Conservation (phyloP, 495 filamentous ascomycete genomes). For the Penicillium ochrochloron region DNA sequence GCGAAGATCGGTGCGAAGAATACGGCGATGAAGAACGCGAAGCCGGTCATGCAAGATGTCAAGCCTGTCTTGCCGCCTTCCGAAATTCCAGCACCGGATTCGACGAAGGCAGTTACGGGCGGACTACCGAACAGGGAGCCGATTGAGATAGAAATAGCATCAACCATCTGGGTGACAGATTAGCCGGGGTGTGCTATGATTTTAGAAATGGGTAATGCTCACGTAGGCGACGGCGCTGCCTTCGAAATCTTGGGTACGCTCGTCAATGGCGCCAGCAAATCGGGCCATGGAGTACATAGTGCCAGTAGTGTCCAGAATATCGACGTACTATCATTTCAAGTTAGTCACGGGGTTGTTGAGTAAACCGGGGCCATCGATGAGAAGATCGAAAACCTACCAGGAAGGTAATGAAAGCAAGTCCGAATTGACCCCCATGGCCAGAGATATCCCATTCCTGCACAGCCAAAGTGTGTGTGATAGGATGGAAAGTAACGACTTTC, state of each 20-base stretch:
- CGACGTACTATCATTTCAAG: constrained; percentile 64
- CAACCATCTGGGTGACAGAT: constrained; percentile 56
- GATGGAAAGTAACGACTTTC: constrained; percentile 78
- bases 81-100: constrained; percentile 82
- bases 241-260: constrained; percentile 76
- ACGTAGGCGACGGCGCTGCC: constrained; percentile 75
- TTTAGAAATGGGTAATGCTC: not conserved
- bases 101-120: constrained; percentile 81
- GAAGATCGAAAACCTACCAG: constrained; percentile 26
- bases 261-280: constrained; percentile 74
- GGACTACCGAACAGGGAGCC: constrained; percentile 74
- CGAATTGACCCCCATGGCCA: constrained; percentile 69
- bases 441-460: constrained; percentile 72
- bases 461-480: constrained; percentile 65
- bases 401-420: constrained; percentile 79
- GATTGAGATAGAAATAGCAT: constrained; percentile 77
- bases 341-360: not conserved
- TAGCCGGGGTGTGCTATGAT: not conserved
- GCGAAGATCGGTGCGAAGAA: constrained; percentile 90
- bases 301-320: constrained; percentile 78
- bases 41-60: constrained; percentile 74
- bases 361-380: not conserved
- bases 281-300: constrained; percentile 84
- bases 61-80: constrained; percentile 82
- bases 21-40: constrained; percentile 83